Conservation (phyloP, 108 stramenopile genomes). For the Pseudonitzschia multistriata region DNA sequence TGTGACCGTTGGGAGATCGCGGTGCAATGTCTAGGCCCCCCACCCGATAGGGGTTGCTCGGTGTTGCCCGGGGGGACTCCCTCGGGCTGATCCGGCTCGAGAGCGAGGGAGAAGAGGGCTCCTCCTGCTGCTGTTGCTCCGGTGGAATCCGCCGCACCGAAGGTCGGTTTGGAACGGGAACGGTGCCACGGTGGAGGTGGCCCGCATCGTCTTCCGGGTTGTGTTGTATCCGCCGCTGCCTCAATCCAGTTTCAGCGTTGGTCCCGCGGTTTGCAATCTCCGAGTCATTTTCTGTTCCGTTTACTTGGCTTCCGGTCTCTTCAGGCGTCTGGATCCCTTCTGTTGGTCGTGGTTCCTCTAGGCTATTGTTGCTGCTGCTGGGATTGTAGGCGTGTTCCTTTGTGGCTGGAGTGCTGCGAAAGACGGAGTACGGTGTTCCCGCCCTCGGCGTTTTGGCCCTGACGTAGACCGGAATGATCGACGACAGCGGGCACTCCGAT, state of each 20-base stretch:
- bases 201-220: neutral
- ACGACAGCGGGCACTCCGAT: conserved; percentile 60
- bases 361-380: neutral
- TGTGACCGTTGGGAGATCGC: conserved; percentile 31
- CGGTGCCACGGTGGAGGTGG: neutral
- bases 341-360: neutral
- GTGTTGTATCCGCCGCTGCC: neutral
- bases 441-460: conserved; percentile 8
- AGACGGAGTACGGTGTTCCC: too few species aligned
- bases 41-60: conserved; percentile 1
- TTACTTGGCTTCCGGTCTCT: neutral
- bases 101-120: conserved; percentile 7
- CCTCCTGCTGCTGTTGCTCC: neutral
- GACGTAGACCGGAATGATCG: conserved; percentile 80
- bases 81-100: conserved; percentile 5
- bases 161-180: conserved; percentile 19
- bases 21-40: conserved; percentile 11
- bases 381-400: neutral
- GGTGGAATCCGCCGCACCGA: neutral
- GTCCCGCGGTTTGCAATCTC: neutral
- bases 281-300: neutral
- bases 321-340: neutral
- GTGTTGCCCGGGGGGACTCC: conserved; percentile 7
- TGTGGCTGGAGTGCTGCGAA: neutral
- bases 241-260: neutral